phyloP scores from a whole-genome alignment of 2,329 filamentous ascomycete species.

The Bipolaris victoriae region DNA sequence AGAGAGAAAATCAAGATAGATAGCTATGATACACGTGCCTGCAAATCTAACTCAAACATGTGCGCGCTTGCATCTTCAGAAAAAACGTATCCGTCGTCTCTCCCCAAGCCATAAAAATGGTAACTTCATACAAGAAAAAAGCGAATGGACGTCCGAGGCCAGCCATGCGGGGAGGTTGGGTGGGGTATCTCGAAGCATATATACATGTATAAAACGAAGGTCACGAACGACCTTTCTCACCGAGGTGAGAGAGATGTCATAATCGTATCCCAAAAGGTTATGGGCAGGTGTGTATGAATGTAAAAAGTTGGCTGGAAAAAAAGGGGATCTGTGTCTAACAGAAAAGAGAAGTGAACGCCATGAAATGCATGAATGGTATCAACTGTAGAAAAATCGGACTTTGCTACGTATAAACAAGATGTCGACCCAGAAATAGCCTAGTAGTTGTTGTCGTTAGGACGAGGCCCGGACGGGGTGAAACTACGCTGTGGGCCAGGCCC shows the following conservation, averaged over 20 bases:
- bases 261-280: constrained; percentile 2
- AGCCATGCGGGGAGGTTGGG: constrained; percentile 30
- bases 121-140: constrained; percentile 20
- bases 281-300: background rate
- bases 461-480: constrained; percentile 26
- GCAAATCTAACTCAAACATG: too few relatives aligned
- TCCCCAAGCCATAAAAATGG: constrained; percentile 6
- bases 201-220: constrained; percentile 14
- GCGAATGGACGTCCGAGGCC: constrained; percentile 45
- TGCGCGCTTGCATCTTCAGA: too few relatives aligned
- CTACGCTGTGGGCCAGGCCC: constrained; percentile 14
- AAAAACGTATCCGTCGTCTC: background rate
- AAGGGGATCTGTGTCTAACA: constrained; percentile 25
- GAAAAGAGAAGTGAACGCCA: constrained; percentile 26
- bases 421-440: constrained; percentile 12
- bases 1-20: too few relatives aligned
- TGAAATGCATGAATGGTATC: constrained; percentile 20
- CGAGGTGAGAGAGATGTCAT: constrained; percentile 3
- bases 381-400: background rate
- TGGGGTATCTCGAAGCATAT: constrained; percentile 45
- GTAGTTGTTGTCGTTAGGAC: constrained; percentile 28
- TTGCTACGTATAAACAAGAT: constrained; percentile 1
- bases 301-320: constrained; percentile 2
- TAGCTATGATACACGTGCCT: too few relatives aligned
- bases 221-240: constrained; percentile 5